Base-by-base conservation (phyloP, 1,284 basidiomycete genomes). In the Irpex sp. region DNA sequence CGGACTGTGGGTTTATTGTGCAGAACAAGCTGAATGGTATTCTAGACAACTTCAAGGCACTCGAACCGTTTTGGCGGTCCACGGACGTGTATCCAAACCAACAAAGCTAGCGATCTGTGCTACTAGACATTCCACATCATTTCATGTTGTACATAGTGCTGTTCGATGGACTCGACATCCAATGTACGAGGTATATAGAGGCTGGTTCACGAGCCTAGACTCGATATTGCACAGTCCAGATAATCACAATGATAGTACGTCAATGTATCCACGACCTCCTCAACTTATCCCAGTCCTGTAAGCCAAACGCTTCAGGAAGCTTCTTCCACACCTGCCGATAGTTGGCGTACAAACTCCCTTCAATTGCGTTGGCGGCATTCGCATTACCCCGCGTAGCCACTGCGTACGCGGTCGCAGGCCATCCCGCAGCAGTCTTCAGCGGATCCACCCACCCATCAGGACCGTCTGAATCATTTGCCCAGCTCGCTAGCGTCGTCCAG, bases 1-100 rank as follows among this genome's bases (percentile, higher is more conserved):
- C 62, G 34, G 72, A 73, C 51, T 66, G 64, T 40, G 71, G 58
- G 8, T 15, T 17, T 3, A 2, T 11, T 15, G n/a, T 61, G 26
- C n/a, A 13, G 34, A 59, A 26, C 36, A 52, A 56, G 44, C 36
- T 64, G 31, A 40, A 57, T n/a, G 34, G 38, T 31, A 57, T 57
- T 5, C n/a, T 26, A 8, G 47, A 64, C 34, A 61, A 60, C 38
- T 38, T 64, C 15, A 56, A 57, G 37, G 54, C 59, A 4, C 36
- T 51, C 36, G 59, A 64, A 47, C 44, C 62, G 6, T 8, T 64
- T 17, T 60, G 54, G 59, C 11, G 37, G 31, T 62, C 60, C 3
- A 62, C 60, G 5, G 60, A 62, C 54, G 37, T 61, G 19, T 34
- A 61, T n/a, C 21, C 26, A 38, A 47, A 54, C 4, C 15, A 48